Conservation (phyloP, 208 protist genomes). For the Angomonas deanei region DNA sequence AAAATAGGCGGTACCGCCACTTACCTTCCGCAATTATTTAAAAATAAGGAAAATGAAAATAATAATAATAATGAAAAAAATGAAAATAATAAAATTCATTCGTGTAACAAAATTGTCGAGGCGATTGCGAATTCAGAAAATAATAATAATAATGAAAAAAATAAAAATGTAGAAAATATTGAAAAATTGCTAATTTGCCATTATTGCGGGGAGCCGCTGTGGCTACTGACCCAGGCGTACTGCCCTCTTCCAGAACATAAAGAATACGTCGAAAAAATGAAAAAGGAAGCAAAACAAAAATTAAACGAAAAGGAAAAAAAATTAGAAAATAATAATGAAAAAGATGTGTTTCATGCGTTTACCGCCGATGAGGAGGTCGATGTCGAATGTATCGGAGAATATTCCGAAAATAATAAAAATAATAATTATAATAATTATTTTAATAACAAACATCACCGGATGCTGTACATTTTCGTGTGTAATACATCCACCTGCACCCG, state of each 20-base stretch:
- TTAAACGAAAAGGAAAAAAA: neutral
- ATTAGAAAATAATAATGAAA: neutral
- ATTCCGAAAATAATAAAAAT: neutral
- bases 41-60: conserved; percentile 9
- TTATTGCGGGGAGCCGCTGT: conserved; percentile 65
- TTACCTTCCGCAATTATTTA: neutral
- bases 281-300: neutral
- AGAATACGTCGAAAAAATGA: neutral
- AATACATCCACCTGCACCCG: conserved; percentile 71
- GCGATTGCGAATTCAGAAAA: neutral
- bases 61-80: conserved; percentile 11
- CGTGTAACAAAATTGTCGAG: neutral
- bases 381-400: neutral
- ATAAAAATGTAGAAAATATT: neutral
- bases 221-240: conserved; percentile 70
- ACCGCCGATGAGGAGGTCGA: neutral
- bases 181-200: conserved; percentile 19
- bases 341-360: neutral
- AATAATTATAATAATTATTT: neutral
- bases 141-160: conserved; percentile 5
- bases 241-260: conserved; percentile 43
- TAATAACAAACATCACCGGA: conserved; percentile 43
- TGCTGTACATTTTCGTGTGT: conserved; percentile 82
- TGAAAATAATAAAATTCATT: conserved; percentile 1
- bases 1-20: conserved; percentile 1